Percentiles rank a stretch among this genome's conserved stretches.
Evolutionary conservation across 2,329 filamentous ascomycete genomes (phyloP).

Genomic region (Didymella keratinophila): DNA sequence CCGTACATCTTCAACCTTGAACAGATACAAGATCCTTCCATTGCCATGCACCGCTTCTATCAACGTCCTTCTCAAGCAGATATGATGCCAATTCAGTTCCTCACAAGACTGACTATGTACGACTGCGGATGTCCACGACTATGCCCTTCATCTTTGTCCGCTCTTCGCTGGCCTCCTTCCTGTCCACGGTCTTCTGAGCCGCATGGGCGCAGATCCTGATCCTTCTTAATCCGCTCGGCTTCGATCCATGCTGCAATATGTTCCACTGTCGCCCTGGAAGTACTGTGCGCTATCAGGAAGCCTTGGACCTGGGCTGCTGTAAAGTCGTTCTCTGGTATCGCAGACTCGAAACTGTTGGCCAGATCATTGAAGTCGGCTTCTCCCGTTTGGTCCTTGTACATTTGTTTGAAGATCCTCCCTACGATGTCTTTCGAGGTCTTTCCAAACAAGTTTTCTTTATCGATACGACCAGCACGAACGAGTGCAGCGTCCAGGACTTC

Average conservation of each 20-base stretch:
- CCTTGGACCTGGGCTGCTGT: background rate
- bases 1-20: no score
- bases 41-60: no score
- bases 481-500: background rate
- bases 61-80: no score
- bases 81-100: background rate
- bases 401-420: background rate
- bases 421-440: background rate
- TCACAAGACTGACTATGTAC: background rate
- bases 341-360: background rate
- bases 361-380: background rate
- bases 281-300: background rate
- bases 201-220: background rate
- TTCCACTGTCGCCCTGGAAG: background rate
- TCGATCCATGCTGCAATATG: background rate
- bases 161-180: background rate
- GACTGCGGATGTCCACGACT: background rate
- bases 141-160: background rate
- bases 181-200: background rate
- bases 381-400: background rate
- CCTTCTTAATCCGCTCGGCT: background rate
- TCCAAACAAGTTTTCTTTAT: background rate
- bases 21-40: no score
- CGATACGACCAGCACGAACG: background rate
- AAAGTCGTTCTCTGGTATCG: background rate